These are phyloP conservation scores for Cladosporium colombiae DNA, from an alignment of 2,329 filamentous ascomycete species.

Conservation along the genomic window DNA sequence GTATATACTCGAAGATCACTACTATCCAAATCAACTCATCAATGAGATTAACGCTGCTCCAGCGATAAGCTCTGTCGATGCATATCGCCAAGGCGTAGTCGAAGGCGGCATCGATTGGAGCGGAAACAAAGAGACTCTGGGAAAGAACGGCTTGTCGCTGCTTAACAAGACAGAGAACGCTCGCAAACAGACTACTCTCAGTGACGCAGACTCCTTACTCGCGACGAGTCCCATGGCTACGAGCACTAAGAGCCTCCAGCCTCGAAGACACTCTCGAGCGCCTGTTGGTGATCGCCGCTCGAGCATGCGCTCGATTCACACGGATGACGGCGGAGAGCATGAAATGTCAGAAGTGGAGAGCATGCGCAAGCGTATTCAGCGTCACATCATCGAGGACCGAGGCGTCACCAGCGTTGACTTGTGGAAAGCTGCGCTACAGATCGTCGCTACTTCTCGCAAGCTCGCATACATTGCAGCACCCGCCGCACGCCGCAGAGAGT, in stretches of 20 bases:
- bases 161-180: slow-evolving; percentile 38
- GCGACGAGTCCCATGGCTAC: not conserved
- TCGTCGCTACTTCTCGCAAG: slow-evolving; percentile 37
- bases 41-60: slow-evolving; percentile 35
- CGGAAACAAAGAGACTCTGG: slow-evolving; percentile 31
- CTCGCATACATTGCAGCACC: slow-evolving; percentile 30
- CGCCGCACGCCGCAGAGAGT: slow-evolving; percentile 21
- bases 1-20: slow-evolving; percentile 42
- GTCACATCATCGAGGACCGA: slow-evolving; percentile 39
- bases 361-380: slow-evolving; percentile 43
- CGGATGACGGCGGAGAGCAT: slow-evolving; percentile 30
- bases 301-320: slow-evolving; percentile 32
- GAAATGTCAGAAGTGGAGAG: slow-evolving; percentile 38
- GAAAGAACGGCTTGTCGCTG: slow-evolving; percentile 37
- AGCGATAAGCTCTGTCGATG: slow-evolving; percentile 34
- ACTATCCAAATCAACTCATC: slow-evolving; percentile 41
- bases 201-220: slow-evolving; percentile 14
- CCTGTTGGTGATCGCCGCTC: slow-evolving; percentile 21
- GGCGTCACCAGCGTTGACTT: slow-evolving; percentile 39
- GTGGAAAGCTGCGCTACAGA: slow-evolving; percentile 40
- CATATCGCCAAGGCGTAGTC: slow-evolving; percentile 33
- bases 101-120: slow-evolving; percentile 40
- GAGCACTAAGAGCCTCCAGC: slow-evolving; percentile 15
- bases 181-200: slow-evolving; percentile 27
- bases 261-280: slow-evolving; percentile 25